Conservation (phyloP, 1,284 basidiomycete species). For the Ustilago cynodontis region DNA sequence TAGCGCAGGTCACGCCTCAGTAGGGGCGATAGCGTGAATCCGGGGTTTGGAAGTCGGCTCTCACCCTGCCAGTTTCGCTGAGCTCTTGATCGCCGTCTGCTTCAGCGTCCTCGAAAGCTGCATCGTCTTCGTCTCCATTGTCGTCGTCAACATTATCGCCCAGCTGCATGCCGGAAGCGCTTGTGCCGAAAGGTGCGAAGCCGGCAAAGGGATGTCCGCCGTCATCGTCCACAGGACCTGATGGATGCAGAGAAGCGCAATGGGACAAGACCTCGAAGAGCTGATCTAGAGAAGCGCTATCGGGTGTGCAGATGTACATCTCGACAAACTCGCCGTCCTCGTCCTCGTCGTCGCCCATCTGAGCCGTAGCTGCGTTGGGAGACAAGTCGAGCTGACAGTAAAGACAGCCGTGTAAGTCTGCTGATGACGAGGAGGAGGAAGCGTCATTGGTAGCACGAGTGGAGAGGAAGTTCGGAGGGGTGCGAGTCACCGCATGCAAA, state of each 20-base stretch:
- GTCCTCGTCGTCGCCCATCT: conserved; percentile 54
- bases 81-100: conserved; percentile 73
- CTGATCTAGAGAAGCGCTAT: conserved; percentile 77
- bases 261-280: conserved; percentile 89
- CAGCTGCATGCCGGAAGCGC: conserved; percentile 24
- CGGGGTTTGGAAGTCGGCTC: conserved; percentile 83
- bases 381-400: conserved; percentile 67
- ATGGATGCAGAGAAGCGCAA: conserved; percentile 89
- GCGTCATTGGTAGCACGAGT: not conserved
- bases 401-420: conserved; percentile 48
- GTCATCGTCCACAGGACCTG: conserved; percentile 73
- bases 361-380: conserved; percentile 31
- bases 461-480: conserved; percentile 51
- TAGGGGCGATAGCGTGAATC: conserved; percentile 85
- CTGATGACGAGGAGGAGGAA: conserved; percentile 6
- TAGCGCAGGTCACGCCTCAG: conserved; percentile 69
- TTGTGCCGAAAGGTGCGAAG: conserved; percentile 64
- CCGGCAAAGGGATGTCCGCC: conserved; percentile 69
- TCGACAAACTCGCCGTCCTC: conserved; percentile 53
- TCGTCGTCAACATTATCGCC: conserved; percentile 73
- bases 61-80: conserved; percentile 90
- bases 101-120: conserved; percentile 76
- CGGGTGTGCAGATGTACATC: conserved; percentile 58
- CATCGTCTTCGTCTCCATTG: conserved; percentile 74
- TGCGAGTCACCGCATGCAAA: conserved; percentile 64